phyloP scores from a whole-genome alignment of 2,329 filamentous ascomycete species.

The Paracorniculantispora psalliotae region DNA sequence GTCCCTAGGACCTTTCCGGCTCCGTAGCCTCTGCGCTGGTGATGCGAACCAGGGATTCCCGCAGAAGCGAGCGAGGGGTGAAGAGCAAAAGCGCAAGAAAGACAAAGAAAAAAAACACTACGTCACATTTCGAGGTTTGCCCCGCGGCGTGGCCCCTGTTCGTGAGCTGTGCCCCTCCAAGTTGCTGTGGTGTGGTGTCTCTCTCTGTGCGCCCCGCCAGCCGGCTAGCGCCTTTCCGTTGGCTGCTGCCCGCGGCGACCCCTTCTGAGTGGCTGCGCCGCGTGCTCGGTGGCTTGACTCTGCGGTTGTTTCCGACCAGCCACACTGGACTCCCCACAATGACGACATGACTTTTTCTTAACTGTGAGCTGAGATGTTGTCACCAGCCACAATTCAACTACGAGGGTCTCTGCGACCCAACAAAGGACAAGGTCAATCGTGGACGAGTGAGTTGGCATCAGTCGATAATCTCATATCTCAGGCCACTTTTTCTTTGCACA shows the following conservation, averaged over 20 bases:
- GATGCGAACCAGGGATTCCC: neutral
- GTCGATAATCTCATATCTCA: neutral
- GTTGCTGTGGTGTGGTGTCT: neutral
- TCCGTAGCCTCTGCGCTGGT: neutral
- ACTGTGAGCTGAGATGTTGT: neutral
- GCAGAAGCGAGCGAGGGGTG: neutral
- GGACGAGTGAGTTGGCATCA: neutral
- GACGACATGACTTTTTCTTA: constrained; percentile 5
- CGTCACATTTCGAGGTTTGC: constrained; percentile 1
- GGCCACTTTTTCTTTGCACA: neutral
- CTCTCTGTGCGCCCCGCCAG: neutral
- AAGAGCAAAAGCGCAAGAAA: neutral
- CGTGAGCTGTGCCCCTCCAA: constrained; percentile 6
- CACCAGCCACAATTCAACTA: constrained; percentile 7
- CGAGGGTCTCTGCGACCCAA: no score
- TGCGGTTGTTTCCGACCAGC: constrained; percentile 10
- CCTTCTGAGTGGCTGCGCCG: neutral
- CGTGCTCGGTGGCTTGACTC: neutral
- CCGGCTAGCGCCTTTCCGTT: neutral
- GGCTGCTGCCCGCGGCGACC: neutral
- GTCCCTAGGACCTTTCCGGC: neutral
- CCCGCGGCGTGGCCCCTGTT: neutral
- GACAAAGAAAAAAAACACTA: neutral
- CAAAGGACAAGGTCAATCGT: neutral
- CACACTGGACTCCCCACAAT: neutral